Percentiles rank a stretch among this genome's conserved stretches.
Conservation (phyloP, 495 filamentous ascomycete genomes). For the Geopyxis carbonaria region DNA sequence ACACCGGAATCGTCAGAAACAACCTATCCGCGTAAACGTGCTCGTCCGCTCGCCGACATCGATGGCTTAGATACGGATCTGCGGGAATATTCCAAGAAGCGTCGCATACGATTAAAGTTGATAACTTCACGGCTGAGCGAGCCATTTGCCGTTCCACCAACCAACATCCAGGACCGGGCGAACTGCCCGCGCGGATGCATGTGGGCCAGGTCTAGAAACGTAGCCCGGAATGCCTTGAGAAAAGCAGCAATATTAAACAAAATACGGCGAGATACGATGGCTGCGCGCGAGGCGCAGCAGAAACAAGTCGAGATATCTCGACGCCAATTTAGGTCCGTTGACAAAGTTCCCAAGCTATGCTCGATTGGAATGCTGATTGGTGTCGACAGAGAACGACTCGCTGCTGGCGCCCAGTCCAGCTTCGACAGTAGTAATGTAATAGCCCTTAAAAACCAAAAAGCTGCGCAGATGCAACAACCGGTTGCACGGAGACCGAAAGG, state of each 20-base stretch:
- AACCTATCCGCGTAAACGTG: constrained; percentile 33
- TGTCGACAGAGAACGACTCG: constrained; percentile 20
- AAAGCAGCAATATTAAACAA: constrained; percentile 26
- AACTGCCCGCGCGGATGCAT: constrained; percentile 39
- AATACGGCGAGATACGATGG: constrained; percentile 25
- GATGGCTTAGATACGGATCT: constrained; percentile 34
- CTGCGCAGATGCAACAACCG: too few relatives aligned
- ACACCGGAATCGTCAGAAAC: too few relatives aligned
- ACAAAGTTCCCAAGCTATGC: neutral
- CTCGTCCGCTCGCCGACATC: constrained; percentile 41
- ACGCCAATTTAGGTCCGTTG: constrained; percentile 22
- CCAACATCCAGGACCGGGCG: constrained; percentile 47
- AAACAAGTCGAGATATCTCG: constrained; percentile 22
- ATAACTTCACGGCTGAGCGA: constrained; percentile 52
- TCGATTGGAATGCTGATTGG: constrained; percentile 3
- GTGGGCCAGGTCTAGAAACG: constrained; percentile 27
- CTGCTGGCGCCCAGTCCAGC: constrained; percentile 17
- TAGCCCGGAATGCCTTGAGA: constrained; percentile 17
- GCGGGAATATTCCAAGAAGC: constrained; percentile 42
- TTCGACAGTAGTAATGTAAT: constrained; percentile 14
- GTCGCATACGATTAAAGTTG: constrained; percentile 42
- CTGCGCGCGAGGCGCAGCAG: constrained; percentile 19
- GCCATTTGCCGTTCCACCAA: constrained; percentile 50
- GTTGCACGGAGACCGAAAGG: too few relatives aligned
- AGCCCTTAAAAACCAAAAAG: neutral